Base-by-base conservation (phyloP, 331 rosid species). In the Prunus yedoensis region DNA sequence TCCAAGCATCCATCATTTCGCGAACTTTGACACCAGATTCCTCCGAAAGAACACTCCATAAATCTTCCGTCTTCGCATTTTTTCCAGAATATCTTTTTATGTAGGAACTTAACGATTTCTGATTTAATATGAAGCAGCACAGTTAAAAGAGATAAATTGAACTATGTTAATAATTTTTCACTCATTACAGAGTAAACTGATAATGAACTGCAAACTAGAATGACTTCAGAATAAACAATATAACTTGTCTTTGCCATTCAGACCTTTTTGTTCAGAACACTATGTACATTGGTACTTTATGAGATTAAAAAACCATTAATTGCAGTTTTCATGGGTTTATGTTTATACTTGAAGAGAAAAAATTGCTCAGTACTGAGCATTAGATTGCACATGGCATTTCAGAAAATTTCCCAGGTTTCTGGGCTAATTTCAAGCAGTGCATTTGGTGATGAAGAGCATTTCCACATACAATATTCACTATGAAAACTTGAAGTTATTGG, bases 21-120 rank as follows among this genome's bases (percentile, higher is more conserved):
- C 87, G 86, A 74, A 93, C 90, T 60, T 87, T 90, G 73, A 85
- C 79, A 66, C 89, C 91, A 81, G 98, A 93, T 79, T 85, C 93
- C 77, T 87, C 89, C 30, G 89, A 91, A 66, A 93, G 85, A 70
- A 87, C 91, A 41, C 86, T 84, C 96, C 93, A 90, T 47, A 89
- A 85, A 86, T 93, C 93, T 85, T 89, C 91, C 1, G 95, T 93
- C 78, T 83, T 93, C 2, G 96, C 89, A 89, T 90, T 93, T 60
- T 87, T 85, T 73, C 79, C 84, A 43, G 95, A 91, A 64, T 74
- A 82, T 77, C 80, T 88, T 85, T 81, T 83, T 11, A 93, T 85
- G 77, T 93, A 90, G 20, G 84, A 81, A 79, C 90, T 91, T 49
- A 90, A 77, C 16, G 92, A 89, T 79, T 83, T 93, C 97, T 93